Evolutionary conservation across 31 red algal species (phyloP), one percentile per base, ranked within the genome.

Genomic region (Odonthalia washingtoniensis): DNA sequence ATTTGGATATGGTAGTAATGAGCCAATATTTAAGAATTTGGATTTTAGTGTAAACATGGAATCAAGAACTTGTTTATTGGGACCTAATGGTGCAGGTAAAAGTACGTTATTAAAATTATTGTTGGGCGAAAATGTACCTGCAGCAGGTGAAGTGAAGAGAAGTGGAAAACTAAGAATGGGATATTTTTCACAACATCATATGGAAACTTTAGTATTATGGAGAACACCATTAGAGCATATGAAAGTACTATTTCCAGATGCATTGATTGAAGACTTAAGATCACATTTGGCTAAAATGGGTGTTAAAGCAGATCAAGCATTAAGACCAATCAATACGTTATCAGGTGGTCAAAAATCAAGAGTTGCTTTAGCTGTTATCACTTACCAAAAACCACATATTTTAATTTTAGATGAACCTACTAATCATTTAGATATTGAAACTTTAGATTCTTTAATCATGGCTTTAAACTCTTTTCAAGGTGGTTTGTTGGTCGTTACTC

Each of bases 131-230:
- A 94, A 92, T 49, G 80, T 93, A 24, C 91, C 94, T 0, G 46
- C 62, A 12, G 85, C 86, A 3, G 97, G 97, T 72, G 87, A 89
- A 45, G 88, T 95, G n/a, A 81, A 87, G 66, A 85, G 89, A 33
- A 89, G 82, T 2, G 79, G 81, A 42, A 99, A 96, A 78, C 63
- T 96, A 69, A 88, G 97, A 1, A 52, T 99, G 1, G 97, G 91
- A 28, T 94, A 91, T 68, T 99, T 99, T 62, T 87, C 94, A 35
- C 97, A 99, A 65, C 97, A 99, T 84, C 97, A 99, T 63, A 83
- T 99, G 31, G 97, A 99, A 40, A 87, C 90, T 18, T 81, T 98
- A 36, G 96, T 95, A 39, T 65, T 98, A 1, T 92, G 90, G 83
- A 66, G 92, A 41, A 95, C 95, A n/a, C 92, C 95, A 21, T 68